These are phyloP conservation scores for Saussurea involucrata DNA, from an alignment of 129 eudicot species.

Conservation along the genomic window DNA sequence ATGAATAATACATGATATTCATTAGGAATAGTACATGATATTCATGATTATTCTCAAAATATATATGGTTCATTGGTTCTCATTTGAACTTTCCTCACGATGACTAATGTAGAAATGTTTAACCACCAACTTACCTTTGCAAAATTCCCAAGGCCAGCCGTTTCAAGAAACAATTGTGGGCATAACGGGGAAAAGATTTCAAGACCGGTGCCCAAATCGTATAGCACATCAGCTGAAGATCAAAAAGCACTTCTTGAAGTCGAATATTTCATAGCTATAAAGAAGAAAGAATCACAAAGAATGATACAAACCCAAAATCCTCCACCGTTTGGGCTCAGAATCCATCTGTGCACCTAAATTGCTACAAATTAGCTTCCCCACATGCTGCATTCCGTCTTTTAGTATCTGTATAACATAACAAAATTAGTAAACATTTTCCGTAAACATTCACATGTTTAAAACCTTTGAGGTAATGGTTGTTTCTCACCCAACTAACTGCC, in stretches of 20 bases:
- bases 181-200: conserved; percentile 88
- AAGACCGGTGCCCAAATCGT: conserved; percentile 86
- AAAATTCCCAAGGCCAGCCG: conserved; percentile 97
- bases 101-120: neutral
- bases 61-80: neutral
- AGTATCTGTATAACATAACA: conserved; percentile 45
- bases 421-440: neutral
- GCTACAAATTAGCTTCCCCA: conserved; percentile 91
- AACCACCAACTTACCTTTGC: conserved; percentile 59
- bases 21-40: neutral
- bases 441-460: neutral
- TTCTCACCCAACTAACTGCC: conserved; percentile 75
- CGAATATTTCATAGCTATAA: neutral
- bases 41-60: neutral
- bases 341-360: conserved; percentile 93
- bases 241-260: neutral
- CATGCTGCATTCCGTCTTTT: conserved; percentile 95
- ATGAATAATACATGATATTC: neutral
- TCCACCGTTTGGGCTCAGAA: conserved; percentile 96
- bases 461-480: neutral
- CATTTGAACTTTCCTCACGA: neutral
- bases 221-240: conserved; percentile 84
- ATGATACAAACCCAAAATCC: conserved; percentile 66
- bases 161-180: conserved; percentile 89
- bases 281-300: neutral